These are phyloP conservation scores for Xylona heveae DNA, from an alignment of 495 filamentous ascomycete species.

Conservation along the genomic window DNA sequence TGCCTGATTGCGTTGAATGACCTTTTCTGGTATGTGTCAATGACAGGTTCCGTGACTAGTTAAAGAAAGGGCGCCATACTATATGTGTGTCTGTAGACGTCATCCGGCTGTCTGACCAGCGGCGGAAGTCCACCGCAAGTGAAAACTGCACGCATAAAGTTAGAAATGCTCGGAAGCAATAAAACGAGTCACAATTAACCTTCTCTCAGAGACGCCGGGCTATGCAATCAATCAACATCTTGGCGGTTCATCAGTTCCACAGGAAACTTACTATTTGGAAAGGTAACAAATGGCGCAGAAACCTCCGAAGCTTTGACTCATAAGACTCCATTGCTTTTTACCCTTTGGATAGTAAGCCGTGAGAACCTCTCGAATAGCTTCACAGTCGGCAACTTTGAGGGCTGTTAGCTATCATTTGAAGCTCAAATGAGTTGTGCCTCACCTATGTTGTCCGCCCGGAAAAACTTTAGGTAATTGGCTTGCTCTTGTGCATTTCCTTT, in stretches of 20 bases:
- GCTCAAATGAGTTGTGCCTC: neutral
- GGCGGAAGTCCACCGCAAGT: slow-evolving; percentile 66
- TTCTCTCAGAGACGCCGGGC: slow-evolving; percentile 56
- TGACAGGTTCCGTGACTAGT: too few species aligned
- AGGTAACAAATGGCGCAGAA: slow-evolving; percentile 70
- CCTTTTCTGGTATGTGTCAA: slow-evolving; percentile 24
- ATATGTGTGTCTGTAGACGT: slow-evolving; percentile 56
- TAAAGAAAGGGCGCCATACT: slow-evolving; percentile 12
- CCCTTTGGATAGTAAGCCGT: slow-evolving; percentile 45
- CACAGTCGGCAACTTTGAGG: slow-evolving; percentile 53
- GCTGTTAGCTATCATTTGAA: neutral
- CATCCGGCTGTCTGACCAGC: slow-evolving; percentile 42
- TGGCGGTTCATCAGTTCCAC: neutral
- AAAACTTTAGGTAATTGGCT: slow-evolving; percentile 63
- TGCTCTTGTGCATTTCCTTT: slow-evolving; percentile 42
- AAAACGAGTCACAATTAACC: slow-evolving; percentile 7
- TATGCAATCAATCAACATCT: slow-evolving; percentile 8
- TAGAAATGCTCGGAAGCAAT: neutral
- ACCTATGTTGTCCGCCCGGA: slow-evolving; percentile 67
- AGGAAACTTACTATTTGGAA: slow-evolving; percentile 38
- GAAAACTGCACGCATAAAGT: slow-evolving; percentile 28
- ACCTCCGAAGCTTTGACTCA: slow-evolving; percentile 85
- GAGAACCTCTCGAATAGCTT: slow-evolving; percentile 57
- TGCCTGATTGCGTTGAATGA: slow-evolving; percentile 38
- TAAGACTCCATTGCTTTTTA: slow-evolving; percentile 55